These are phyloP conservation scores for Cubamyces sp. DNA, from an alignment of 768 basidiomycete genomes.

Conservation along the genomic window DNA sequence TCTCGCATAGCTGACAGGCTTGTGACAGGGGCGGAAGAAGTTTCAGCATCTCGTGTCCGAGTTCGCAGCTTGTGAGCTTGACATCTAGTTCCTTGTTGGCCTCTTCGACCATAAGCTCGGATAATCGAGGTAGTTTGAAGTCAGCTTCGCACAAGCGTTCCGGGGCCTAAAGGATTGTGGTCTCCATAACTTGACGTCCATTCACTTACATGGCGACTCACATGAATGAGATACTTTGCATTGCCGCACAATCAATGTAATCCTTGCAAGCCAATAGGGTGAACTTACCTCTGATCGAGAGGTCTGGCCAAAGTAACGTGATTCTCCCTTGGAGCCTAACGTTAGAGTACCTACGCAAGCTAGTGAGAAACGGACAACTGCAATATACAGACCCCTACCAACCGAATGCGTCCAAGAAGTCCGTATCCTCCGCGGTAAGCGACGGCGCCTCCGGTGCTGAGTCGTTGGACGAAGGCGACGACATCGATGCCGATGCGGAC, in stretches of 20 bases:
- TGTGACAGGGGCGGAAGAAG: slow-evolving; percentile 61
- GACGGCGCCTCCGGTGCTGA: slow-evolving; percentile 15
- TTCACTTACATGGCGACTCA: slow-evolving; percentile 29
- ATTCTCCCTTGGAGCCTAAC: slow-evolving; percentile 56
- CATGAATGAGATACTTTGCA: slow-evolving; percentile 61
- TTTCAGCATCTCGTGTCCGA: slow-evolving; percentile 49
- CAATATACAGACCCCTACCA: neutral
- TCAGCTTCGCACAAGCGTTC: slow-evolving; percentile 24
- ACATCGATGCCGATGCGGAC: neutral
- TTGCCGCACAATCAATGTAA: neutral
- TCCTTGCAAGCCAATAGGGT: neutral
- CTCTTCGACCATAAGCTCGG: slow-evolving; percentile 46
- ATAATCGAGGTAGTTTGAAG: slow-evolving; percentile 41
- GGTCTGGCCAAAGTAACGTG: slow-evolving; percentile 63
- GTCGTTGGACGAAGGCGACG: neutral
- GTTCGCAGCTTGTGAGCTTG: slow-evolving; percentile 28
- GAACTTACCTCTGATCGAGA: slow-evolving; percentile 65
- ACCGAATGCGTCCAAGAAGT: slow-evolving; percentile 58
- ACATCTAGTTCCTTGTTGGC: slow-evolving; percentile 36
- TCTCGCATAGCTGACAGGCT: slow-evolving; percentile 62
- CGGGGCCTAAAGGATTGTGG: slow-evolving; percentile 31
- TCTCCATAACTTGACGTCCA: neutral
- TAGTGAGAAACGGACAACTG: neutral
- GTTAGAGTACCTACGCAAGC: slow-evolving; percentile 53
- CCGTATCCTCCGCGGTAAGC: slow-evolving; percentile 41